Evolutionary conservation across 1,284 basidiomycete genomes (phyloP), one percentile per base, ranked within the genome.

Genomic region (Cutaneotrichosporon cutaneum): DNA sequence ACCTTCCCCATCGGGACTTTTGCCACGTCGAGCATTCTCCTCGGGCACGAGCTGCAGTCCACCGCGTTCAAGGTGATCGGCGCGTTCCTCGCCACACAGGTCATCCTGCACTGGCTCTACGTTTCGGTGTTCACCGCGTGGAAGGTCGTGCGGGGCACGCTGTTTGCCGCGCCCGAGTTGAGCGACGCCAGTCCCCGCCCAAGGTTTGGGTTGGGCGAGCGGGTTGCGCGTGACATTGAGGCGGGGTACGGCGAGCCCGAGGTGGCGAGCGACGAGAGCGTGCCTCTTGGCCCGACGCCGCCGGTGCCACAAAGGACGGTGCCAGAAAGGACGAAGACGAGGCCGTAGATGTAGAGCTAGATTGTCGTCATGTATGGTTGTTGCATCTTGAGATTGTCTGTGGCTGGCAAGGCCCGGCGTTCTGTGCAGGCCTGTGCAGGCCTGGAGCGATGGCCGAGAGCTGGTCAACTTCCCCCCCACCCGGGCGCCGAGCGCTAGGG

Each of bases 11-110:
- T 80, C 44, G 79, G 86, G 13, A 86, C 88, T 0, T 88, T 87
- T 59, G 85, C 86, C 1, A 86, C 86, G 39, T 80, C 87, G 2
- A 86, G 87, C 0, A 82, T 87, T n/a, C 77, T 79, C 24, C 79
- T 90, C 0, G 83, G 82, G 0, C 64, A 62, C 1, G 81, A 83
- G 22, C 82, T 89, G 59, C 81, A 83, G 55, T 84, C 86, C 32
- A 82, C 82, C 1, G 70, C 72, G 3, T 85, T 86, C 74, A 73
- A 82, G 79, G 53, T 80, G 13, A 82, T 83, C 62, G 87, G 85
- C 7, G 78, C 85, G 1, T 81, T 85, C 8, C 83, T 87, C 57
- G 82, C 85, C 0, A 75, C 82, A 3, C 79, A 76, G 6, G 86
- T 86, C 0, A 69, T 86, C 8, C 18, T 85, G 14, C 67, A 88